phyloP scores from a whole-genome alignment of 2,329 filamentous ascomycete species.

The Cladosporium sphaerospermum region DNA sequence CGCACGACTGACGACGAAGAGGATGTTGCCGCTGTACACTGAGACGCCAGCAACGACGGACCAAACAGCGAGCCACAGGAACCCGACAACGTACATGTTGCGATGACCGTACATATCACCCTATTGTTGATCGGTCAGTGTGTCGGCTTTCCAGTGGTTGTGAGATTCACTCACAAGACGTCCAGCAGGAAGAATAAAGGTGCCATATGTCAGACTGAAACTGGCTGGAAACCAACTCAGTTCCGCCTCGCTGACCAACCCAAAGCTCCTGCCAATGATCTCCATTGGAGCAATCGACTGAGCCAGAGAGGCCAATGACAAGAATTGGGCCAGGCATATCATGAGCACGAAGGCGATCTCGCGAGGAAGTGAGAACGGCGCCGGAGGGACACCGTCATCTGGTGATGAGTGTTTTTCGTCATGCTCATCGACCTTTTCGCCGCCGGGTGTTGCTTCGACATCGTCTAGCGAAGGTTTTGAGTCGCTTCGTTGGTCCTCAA shows the following conservation, averaged over 20 bases:
- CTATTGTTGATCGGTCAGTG: background rate
- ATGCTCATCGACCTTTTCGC: background rate
- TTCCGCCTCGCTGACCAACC: slow-evolving; percentile 34
- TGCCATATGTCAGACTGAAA: slow-evolving; percentile 39
- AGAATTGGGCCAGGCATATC: slow-evolving; percentile 24
- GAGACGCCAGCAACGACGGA: slow-evolving; percentile 29
- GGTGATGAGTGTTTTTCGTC: background rate
- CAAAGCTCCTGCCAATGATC: slow-evolving; percentile 41
- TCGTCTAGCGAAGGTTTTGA: background rate
- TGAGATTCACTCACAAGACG: slow-evolving; percentile 22
- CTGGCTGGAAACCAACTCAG: slow-evolving; percentile 40
- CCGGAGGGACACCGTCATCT: background rate
- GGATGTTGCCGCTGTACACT: slow-evolving; percentile 32
- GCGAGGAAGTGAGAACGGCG: slow-evolving; percentile 9
- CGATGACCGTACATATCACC: slow-evolving; percentile 42
- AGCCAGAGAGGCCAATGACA: slow-evolving; percentile 22
- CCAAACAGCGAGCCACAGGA: slow-evolving; percentile 36
- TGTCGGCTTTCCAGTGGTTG: background rate
- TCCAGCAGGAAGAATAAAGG: slow-evolving; percentile 40
- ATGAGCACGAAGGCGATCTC: slow-evolving; percentile 21
- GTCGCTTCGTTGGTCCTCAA: too few relatives aligned
- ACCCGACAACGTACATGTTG: slow-evolving; percentile 36
- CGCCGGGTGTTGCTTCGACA: background rate
- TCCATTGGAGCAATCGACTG: slow-evolving; percentile 36
- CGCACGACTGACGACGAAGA: slow-evolving; percentile 33